phyloP scores from a whole-genome alignment of 2,329 filamentous ascomycete genomes.

The Thelonectria blattea region DNA sequence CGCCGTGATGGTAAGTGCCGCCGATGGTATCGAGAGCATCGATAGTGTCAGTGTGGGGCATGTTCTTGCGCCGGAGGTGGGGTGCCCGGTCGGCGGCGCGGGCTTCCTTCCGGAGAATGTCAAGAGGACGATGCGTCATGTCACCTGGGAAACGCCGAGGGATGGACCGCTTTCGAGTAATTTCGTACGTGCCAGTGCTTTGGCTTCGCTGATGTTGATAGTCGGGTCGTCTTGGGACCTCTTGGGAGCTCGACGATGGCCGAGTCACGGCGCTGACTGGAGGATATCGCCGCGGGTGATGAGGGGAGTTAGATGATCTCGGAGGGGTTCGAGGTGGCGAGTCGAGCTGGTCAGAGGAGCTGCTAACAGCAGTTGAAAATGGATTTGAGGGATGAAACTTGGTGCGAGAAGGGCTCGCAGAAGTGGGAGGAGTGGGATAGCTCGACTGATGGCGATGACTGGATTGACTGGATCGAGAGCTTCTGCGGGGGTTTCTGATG shows the following conservation, averaged over 20 bases:
- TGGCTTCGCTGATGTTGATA: slow-evolving; percentile 32
- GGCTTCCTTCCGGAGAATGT: slow-evolving; percentile 67
- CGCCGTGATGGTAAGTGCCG: slow-evolving; percentile 82
- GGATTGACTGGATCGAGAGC: background rate
- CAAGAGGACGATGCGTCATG: slow-evolving; percentile 69
- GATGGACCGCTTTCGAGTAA: slow-evolving; percentile 28
- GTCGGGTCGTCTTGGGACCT: slow-evolving; percentile 16
- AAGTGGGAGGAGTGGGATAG: slow-evolving; percentile 58
- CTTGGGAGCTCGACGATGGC: slow-evolving; percentile 31
- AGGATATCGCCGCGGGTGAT: slow-evolving; percentile 30
- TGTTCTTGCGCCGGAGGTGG: slow-evolving; percentile 68
- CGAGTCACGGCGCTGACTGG: slow-evolving; percentile 43
- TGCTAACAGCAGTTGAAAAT: slow-evolving; percentile 29
- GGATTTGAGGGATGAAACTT: slow-evolving; percentile 55
- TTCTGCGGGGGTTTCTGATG: background rate
- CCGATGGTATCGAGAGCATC: slow-evolving; percentile 77
- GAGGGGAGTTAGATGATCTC: slow-evolving; percentile 18
- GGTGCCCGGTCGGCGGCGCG: slow-evolving; percentile 72
- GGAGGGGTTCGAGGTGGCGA: slow-evolving; percentile 31
- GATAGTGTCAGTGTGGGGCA: slow-evolving; percentile 77
- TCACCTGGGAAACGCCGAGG: slow-evolving; percentile 65
- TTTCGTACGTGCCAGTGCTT: slow-evolving; percentile 26
- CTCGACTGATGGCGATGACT: slow-evolving; percentile 20
- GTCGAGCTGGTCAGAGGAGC: slow-evolving; percentile 22
- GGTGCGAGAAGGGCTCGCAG: slow-evolving; percentile 57